Evolutionary conservation across 2,329 filamentous ascomycete species (phyloP), one percentile per base, ranked within the genome.

Genomic region (Stylonectria norvegica): DNA sequence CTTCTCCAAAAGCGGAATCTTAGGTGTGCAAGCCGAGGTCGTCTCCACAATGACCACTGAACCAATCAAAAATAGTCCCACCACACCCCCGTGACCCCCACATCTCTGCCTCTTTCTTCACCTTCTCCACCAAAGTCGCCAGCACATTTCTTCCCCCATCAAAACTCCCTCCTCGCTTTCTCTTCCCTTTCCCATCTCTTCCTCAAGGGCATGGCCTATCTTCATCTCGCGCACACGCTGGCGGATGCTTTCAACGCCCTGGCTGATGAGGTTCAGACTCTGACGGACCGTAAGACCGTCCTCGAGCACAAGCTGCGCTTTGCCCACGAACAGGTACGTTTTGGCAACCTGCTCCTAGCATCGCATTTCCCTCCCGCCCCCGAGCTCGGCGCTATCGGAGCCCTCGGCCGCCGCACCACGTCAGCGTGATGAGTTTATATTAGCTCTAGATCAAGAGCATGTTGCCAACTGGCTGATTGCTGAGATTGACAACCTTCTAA

Each of bases 381-480:
- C 28, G 28, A 36, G 43, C 41, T 49, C 53, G 53, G 53, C 51
- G 49, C 53, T 51, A 53, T 45, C 53, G 53, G 53, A 56, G 53
- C 49, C 53, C 23, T 35, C 33, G 36, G 45, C n/a, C n/a, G 34
- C 36, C 29, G 43, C 20, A 41, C 20, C 33, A 34, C 42, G 55
- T 54, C 54, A 60, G 53, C 49, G 62, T 68, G 64, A 68, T 68
- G 65, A 67, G 57, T 58, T 45, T 61, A 62, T 32, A 7, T 85
- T 87, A 88, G 85, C 85, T 89, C 85, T 88, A 88, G 85, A 88
- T 86, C 84, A 83, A 74, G 76, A 87, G 81, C 74, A 78, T 70
- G 74, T 60, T 49, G 47, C 49, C 47, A 57, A 65, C 72, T 70
- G 73, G 70, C 47, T 43, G 45, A 51, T 53, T 66, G 63, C 64